Evolutionary conservation across 208 protist species (phyloP), one percentile per base, ranked within the genome.

Genomic region (Trypanosoma mega): DNA sequence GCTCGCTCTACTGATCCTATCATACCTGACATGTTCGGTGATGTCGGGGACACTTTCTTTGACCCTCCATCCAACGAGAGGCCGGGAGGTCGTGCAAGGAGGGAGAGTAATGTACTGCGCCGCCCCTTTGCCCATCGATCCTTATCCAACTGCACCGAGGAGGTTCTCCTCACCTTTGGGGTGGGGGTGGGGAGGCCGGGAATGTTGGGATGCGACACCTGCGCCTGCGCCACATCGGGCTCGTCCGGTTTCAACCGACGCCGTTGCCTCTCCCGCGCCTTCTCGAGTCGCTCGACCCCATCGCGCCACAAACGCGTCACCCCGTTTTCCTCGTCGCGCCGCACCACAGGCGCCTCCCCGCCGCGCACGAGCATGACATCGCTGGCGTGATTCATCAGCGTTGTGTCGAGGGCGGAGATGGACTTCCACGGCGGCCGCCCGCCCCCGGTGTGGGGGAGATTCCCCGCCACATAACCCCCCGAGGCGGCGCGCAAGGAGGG

Each of bases 261-360:
- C 21, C 46, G 45, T 24, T 63, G 50, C 26, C 39, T 43, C 30
- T 45, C 53, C 16, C 27, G 55, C 23, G 47, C 37, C 12, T 51
- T 54, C 29, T 39, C 23, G n/a, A n/a, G n/a, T n/a, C n/a, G n/a
- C 48, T 61, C 43, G 26, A 81, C 50, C 0, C 70, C 61, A 6
- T 57, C 67, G 1, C 82, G 77, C 82, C 82, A 89, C 18, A 89
- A 36, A 64, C 71, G 63, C 9, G 82, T 85, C 21, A 75, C 66
- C 3, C 69, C 69, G 14, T 80, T 73, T 57, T 89, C 82, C 39
- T 82, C 76, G 4, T 54, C 45, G 2, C 65, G 64, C 8, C 41
- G 45, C 11, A 83, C 75, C 0, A 47, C 50, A 0, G 63, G 36
- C 2, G 29, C 0, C 0, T 52, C 45, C 21, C 45, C 52, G 33